Conservation (phyloP, 352 stramenopile species). For the Globisporangium perplexum region DNA sequence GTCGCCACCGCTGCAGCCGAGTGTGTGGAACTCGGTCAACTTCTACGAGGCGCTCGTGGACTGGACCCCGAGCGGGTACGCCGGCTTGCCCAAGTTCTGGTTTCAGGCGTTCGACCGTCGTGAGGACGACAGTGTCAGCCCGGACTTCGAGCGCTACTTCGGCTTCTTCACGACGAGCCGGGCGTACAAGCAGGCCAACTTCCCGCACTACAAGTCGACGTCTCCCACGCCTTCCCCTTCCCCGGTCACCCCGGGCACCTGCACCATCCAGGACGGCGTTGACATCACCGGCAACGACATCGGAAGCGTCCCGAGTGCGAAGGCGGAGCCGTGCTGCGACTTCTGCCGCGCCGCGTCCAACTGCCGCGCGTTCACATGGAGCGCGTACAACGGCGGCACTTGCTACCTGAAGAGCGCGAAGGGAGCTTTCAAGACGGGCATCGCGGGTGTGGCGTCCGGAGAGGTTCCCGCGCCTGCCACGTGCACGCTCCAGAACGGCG, state of each 20-base stretch:
- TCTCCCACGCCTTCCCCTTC: neutral
- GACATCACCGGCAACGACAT: slow-evolving; percentile 21
- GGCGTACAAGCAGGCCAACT: slow-evolving; percentile 15
- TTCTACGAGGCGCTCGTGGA: slow-evolving; percentile 25
- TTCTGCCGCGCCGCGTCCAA: slow-evolving; percentile 20
- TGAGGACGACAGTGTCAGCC: slow-evolving; percentile 11
- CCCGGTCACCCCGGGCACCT: no score
- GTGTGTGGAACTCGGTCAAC: slow-evolving; percentile 11
- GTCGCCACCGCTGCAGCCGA: slow-evolving; percentile 17
- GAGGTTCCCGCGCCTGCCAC: no score
- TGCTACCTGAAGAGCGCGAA: slow-evolving; percentile 47
- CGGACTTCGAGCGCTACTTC: slow-evolving; percentile 18
- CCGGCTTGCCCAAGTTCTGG: slow-evolving; percentile 26
- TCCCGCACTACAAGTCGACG: slow-evolving; percentile 5
- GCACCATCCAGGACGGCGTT: slow-evolving; percentile 19
- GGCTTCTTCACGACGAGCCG: slow-evolving; percentile 16
- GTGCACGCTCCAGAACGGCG: slow-evolving; percentile 22
- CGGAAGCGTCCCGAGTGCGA: slow-evolving; percentile 8
- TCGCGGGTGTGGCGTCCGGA: neutral
- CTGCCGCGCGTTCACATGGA: slow-evolving; percentile 51
- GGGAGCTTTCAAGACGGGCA: neutral
- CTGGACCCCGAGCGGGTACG: slow-evolving; percentile 16
- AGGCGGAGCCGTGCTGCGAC: slow-evolving; percentile 20
- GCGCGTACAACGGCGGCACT: slow-evolving; percentile 35
- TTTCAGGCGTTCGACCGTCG: slow-evolving; percentile 32